phyloP scores from a whole-genome alignment of 495 filamentous ascomycete species.

The Acidiella bohemica region DNA sequence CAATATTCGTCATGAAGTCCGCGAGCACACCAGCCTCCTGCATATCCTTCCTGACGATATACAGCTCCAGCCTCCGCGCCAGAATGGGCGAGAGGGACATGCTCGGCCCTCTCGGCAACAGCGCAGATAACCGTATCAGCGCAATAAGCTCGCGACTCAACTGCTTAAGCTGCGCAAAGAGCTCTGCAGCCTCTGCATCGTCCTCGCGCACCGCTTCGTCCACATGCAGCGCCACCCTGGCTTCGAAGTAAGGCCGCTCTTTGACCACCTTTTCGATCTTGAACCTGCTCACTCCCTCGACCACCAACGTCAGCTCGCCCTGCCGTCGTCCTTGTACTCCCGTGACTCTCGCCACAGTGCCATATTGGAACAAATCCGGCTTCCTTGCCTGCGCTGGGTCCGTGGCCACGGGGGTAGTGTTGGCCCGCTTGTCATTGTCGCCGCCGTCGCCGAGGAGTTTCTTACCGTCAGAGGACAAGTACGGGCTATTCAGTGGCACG shows the following conservation, averaged over 20 bases:
- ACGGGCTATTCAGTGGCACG: constrained; percentile 60
- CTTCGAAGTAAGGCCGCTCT: constrained; percentile 78
- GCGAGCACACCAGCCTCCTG: constrained; percentile 75
- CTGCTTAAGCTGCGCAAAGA: constrained; percentile 68
- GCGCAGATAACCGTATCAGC: constrained; percentile 60
- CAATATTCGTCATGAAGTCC: constrained; percentile 88
- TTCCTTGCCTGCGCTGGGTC: constrained; percentile 49
- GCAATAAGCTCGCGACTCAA: constrained; percentile 71
- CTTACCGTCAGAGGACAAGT: constrained; percentile 56
- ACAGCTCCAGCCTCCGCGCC: constrained; percentile 68
- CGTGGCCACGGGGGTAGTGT: constrained; percentile 31
- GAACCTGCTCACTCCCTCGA: constrained; percentile 73
- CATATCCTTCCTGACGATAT: constrained; percentile 63
- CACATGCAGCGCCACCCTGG: constrained; percentile 50
- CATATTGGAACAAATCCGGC: constrained; percentile 62
- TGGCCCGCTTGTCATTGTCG: constrained; percentile 30
- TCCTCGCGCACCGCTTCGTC: constrained; percentile 37
- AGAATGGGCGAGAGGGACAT: constrained; percentile 66
- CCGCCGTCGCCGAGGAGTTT: constrained; percentile 46
- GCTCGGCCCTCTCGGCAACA: constrained; percentile 48
- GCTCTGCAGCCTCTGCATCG: constrained; percentile 44
- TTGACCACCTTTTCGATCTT: constrained; percentile 58
- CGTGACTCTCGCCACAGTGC: constrained; percentile 66
- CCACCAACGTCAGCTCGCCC: constrained; percentile 66
- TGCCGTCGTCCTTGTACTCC: constrained; percentile 67